phyloP scores from a whole-genome alignment of 495 filamentous ascomycete genomes.

The Wilcoxina mikolae region DNA sequence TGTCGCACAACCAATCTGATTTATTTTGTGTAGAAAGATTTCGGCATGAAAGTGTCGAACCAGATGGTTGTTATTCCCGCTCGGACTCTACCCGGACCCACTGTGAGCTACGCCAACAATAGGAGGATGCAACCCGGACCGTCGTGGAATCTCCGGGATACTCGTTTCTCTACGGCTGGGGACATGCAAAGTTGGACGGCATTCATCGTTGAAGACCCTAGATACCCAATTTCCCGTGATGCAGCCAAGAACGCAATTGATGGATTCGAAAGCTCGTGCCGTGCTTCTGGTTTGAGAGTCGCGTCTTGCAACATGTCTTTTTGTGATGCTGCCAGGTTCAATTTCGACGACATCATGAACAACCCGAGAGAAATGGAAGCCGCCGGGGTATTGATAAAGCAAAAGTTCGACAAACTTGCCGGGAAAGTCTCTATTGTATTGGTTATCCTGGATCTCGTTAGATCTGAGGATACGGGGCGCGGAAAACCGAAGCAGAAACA shows the following conservation, averaged over 20 bases:
- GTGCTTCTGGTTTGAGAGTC: not conserved
- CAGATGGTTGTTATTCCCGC: conserved; percentile 24
- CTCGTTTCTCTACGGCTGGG: conserved; percentile 15
- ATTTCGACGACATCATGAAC: not conserved
- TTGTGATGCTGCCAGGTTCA: not conserved
- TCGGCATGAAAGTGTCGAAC: conserved; percentile 18
- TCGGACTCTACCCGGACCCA: conserved; percentile 16
- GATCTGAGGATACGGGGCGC: too few relatives aligned
- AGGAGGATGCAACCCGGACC: conserved; percentile 3
- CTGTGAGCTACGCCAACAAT: conserved; percentile 10
- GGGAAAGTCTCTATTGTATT: not conserved
- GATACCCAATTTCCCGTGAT: not conserved
- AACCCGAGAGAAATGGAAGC: not conserved
- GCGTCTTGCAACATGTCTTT: not conserved
- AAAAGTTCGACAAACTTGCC: not conserved
- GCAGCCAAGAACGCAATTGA: not conserved
- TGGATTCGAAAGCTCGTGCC: not conserved
- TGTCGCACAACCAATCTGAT: not conserved
- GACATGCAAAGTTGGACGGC: not conserved
- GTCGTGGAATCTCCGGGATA: conserved; percentile 20
- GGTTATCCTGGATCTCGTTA: not conserved
- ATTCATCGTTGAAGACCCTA: not conserved
- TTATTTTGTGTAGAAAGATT: conserved; percentile 15
- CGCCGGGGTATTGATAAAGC: not conserved
- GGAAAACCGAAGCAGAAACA: too few relatives aligned